Percentiles rank a stretch among this genome's conserved stretches.
These are phyloP conservation scores for Eurotiales sp. DNA, from an alignment of 2,329 filamentous ascomycete species.

Conservation along the genomic window DNA sequence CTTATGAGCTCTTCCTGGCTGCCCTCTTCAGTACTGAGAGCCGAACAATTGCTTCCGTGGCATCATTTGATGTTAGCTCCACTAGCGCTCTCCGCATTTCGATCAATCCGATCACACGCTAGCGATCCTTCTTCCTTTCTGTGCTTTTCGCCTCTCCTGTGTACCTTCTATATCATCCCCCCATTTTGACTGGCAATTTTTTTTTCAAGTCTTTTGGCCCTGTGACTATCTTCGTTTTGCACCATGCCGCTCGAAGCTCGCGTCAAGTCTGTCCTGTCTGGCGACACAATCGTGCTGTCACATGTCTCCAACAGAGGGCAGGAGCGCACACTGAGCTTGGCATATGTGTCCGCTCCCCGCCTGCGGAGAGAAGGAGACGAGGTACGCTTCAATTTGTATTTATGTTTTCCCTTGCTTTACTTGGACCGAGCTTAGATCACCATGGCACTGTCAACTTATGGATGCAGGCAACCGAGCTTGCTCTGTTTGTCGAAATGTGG, in stretches of 20 bases:
- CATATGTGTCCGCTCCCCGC: conserved; percentile 86
- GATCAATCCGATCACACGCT: not conserved
- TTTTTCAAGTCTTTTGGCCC: not conserved
- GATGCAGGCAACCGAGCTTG: not conserved
- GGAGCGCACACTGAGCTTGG: conserved; percentile 84
- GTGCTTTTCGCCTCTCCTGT: not conserved
- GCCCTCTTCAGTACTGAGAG: too few relatives aligned
- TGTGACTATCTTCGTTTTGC: not conserved
- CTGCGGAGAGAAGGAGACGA: conserved; percentile 87
- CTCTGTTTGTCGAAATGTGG: conserved; percentile 17
- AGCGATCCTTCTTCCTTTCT: not conserved
- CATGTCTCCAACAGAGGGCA: conserved; percentile 75
- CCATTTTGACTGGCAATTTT: too few relatives aligned
- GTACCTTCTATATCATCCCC: not conserved
- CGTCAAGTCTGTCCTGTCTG: conserved; percentile 92
- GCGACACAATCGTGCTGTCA: conserved; percentile 83
- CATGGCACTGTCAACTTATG: too few relatives aligned
- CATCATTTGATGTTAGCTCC: not conserved
- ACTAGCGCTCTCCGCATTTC: conserved; percentile 10
- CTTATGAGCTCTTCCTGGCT: too few relatives aligned
- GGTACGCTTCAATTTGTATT: conserved; percentile 39
- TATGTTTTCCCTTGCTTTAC: too few relatives aligned
- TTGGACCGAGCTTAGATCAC: too few relatives aligned
- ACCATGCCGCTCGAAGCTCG: conserved; percentile 56
- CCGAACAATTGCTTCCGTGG: not conserved